Evolutionary conservation across 2,329 filamentous ascomycete genomes (phyloP).

Genomic region (Aspergillus ustus): DNA sequence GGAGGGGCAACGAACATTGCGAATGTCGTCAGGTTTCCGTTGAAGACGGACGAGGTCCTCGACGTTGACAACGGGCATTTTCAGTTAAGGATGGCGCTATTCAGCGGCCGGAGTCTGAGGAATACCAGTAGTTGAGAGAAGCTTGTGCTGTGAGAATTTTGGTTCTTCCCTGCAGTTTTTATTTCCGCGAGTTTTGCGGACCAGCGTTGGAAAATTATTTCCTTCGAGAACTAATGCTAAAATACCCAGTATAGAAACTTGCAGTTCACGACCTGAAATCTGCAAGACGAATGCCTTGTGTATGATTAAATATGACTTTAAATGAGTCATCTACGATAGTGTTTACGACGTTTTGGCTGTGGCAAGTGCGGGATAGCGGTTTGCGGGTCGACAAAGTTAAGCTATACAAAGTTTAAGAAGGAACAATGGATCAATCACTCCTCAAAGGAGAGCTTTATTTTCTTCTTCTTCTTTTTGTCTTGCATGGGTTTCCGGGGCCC

Average conservation of each 20-base stretch:
- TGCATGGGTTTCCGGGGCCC: constrained; percentile 41
- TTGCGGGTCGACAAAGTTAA: background rate
- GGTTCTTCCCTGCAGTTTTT: background rate
- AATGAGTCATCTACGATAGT: constrained; percentile 15
- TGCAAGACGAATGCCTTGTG: background rate
- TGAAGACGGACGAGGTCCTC: constrained; percentile 92
- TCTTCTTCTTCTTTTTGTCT: constrained; percentile 51
- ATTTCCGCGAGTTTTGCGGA: constrained; percentile 17
- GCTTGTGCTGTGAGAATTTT: constrained; percentile 18
- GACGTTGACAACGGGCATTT: constrained; percentile 88
- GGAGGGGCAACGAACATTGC: constrained; percentile 72
- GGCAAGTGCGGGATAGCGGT: background rate
- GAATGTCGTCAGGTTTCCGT: constrained; percentile 81
- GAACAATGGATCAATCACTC: constrained; percentile 26
- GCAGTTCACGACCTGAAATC: background rate
- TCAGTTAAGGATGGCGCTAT: constrained; percentile 35
- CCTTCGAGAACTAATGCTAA: constrained; percentile 12
- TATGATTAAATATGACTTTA: constrained; percentile 12
- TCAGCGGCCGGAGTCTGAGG: constrained; percentile 17
- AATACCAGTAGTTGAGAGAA: constrained; percentile 15
- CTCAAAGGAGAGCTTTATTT: constrained; percentile 53
- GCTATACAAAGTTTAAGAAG: background rate
- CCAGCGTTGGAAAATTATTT: constrained; percentile 22
- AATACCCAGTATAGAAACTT: background rate
- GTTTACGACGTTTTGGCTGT: background rate